phyloP scores from a whole-genome alignment of 441 rosid genomes.

The Erodium trifolium region DNA sequence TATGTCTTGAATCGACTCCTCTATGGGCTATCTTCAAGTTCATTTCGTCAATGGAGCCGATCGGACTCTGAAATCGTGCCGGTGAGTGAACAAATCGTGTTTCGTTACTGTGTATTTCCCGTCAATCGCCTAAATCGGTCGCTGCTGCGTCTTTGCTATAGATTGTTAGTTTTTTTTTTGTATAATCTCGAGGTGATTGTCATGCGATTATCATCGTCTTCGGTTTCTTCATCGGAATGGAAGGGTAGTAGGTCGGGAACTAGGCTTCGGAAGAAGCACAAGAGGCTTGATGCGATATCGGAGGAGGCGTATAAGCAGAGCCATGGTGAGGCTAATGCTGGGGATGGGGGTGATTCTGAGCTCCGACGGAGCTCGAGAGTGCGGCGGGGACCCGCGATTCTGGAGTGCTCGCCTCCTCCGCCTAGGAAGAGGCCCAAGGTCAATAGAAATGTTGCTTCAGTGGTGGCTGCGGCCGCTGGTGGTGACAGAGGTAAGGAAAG shows the following conservation, averaged over 20 bases:
- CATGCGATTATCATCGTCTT: conserved; percentile 55
- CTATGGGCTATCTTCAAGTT: background rate
- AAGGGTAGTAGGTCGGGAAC: conserved; percentile 32
- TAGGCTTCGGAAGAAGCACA: conserved; percentile 70
- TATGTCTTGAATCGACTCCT: background rate
- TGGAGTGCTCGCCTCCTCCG: conserved; percentile 81
- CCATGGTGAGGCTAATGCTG: conserved; percentile 40
- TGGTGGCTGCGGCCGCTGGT: background rate
- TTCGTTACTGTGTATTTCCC: too few species aligned
- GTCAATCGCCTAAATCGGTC: conserved; percentile 2
- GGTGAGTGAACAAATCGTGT: background rate
- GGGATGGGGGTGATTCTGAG: conserved; percentile 36
- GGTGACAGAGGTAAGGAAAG: conserved; percentile 19
- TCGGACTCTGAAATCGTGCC: background rate
- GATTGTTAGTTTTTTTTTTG: background rate
- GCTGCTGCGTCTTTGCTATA: background rate
- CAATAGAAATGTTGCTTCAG: conserved; percentile 22
- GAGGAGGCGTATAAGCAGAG: conserved; percentile 66
- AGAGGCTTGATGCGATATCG: conserved; percentile 84
- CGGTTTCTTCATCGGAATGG: conserved; percentile 34
- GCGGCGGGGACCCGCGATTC: conserved; percentile 54
- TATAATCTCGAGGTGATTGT: conserved; percentile 25
- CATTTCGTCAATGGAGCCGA: conserved; percentile 4
- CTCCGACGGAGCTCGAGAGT: conserved; percentile 72
- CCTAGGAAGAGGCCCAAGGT: conserved; percentile 46